Evolutionary conservation across 2,329 filamentous ascomycete genomes (phyloP), one percentile per base, ranked within the genome.

Genomic region (Trichoderma semiorbis): DNA sequence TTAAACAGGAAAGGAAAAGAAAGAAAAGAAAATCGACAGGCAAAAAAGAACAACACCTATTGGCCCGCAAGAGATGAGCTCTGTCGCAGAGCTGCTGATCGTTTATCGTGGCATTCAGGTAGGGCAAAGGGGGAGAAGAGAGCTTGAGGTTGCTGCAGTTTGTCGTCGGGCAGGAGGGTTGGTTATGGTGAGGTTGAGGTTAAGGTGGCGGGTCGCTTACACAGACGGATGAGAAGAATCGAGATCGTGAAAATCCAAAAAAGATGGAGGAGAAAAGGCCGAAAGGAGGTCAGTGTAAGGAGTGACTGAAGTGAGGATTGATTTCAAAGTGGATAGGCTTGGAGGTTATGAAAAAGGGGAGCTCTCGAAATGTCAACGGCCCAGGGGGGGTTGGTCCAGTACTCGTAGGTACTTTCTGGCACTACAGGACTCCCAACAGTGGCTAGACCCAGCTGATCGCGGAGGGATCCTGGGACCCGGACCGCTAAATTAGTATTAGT

Each of bases 301-400:
- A 81, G 82, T 80, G 81, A 82, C 81, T 81, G 77, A 78, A 79
- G 79, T 81, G 79, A 82, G 79, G 73, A 79, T 69, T 78, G 79
- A 80, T 78, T 70, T 77, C 76, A 77, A 75, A 79, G 79, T 81
- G 80, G 79, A 80, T 78, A 78, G 76, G 66, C 74, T 75, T 78
- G 77, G 79, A 81, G 80, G 80, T 80, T 78, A 80, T 75, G 75
- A 70, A 77, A 81, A 82, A 82, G 79, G 79, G 78, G 78, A 80
- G 77, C 75, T 77, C 75, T 24, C 28, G 2, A 57, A 72, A 36
- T 71, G 68, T 70, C 50, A 66, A 71, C 60, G 58, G 71, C 67
- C 69, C 50, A 58, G 32, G 67, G 63, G 74, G 72, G 72, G 65
- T 60, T 66, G 71, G 70, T 28, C 3, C 57, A 21, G 66, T 61